These are phyloP conservation scores for Syzygium aromaticum DNA, from an alignment of 345 rosid genomes.

Conservation along the genomic window DNA sequence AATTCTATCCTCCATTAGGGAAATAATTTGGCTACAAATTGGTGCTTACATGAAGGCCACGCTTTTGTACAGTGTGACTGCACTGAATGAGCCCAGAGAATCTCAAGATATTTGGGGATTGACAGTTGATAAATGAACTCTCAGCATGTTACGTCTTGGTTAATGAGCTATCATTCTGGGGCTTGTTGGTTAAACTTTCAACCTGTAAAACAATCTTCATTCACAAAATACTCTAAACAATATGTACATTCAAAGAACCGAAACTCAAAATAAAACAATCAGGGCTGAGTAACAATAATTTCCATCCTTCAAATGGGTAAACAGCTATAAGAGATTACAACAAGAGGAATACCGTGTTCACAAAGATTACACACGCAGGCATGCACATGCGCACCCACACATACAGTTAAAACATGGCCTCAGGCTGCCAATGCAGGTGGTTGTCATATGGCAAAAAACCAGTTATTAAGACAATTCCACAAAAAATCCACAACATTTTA, in stretches of 20 bases:
- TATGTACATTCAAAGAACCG: neutral
- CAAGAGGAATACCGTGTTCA: neutral
- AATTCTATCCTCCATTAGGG: neutral
- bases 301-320: neutral
- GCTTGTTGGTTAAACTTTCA: slow-evolving; percentile 18
- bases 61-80: neutral
- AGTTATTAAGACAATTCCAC: neutral
- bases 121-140: neutral
- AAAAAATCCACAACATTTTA: neutral
- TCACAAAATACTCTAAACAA: neutral
- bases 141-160: neutral
- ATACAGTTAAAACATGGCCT: neutral
- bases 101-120: neutral
- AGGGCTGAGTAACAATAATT: neutral
- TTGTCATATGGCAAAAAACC: neutral
- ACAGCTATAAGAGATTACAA: neutral
- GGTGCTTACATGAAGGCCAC: neutral
- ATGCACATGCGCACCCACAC: neutral
- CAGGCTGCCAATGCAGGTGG: neutral
- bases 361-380: neutral
- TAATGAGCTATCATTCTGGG: slow-evolving; percentile 12
- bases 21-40: neutral
- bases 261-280: neutral
- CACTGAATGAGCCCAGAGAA: neutral
- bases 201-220: slow-evolving; percentile 22